Base-by-base conservation (phyloP, 2,329 filamentous ascomycete species). In the Emericellopsis atlantica region DNA sequence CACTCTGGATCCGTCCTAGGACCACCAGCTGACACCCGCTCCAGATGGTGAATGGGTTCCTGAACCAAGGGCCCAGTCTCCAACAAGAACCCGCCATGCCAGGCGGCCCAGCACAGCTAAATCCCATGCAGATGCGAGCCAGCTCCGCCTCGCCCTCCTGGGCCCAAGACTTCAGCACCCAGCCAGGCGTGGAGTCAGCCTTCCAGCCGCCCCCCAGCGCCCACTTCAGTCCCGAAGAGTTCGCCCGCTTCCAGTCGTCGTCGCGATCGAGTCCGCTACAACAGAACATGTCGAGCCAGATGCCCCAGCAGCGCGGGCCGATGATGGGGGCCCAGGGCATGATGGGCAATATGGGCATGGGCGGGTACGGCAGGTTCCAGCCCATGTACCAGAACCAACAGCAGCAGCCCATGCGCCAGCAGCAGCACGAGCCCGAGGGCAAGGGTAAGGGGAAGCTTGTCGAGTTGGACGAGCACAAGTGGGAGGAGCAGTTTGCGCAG, bases 401-500 rank as follows among this genome's bases (percentile, higher is more conserved):
- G 29, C 61, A 65, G 10, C 40, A 46, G 34, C 40, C 38, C 36
- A 59, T 62, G 49, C 56, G 69, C 52, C 54, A 69, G 53, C 65
- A 65, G 46, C 54, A 69, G 53, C 65, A 65, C 46, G 56, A 65
- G 47, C 67, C 64, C 40, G 70, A 75, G 48, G 68, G 64, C 39
- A 84, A 88, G 60, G 85, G 84, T 44, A 96, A 96, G 59, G 89
- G 84, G 32, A 94, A 93, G 61, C 77, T 96, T 65, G 81, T 96
- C 11, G 92, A 96, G 65, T 74, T 96, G 21, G 87, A 95, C 57
- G 90, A 98, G 51, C 70, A 82, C 54, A 83, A 94, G 55, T 96
- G 92, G 92, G 90, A 96, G 62, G 86, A 88, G 52, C 88, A 96
- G 60, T 98, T 98, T 60, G 84, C 87, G 43, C 79, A 92, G 61